Percentiles rank a stretch among this genome's conserved stretches.
phyloP scores from a whole-genome alignment of 345 rosid genomes.

The Gossypium arboreum region DNA sequence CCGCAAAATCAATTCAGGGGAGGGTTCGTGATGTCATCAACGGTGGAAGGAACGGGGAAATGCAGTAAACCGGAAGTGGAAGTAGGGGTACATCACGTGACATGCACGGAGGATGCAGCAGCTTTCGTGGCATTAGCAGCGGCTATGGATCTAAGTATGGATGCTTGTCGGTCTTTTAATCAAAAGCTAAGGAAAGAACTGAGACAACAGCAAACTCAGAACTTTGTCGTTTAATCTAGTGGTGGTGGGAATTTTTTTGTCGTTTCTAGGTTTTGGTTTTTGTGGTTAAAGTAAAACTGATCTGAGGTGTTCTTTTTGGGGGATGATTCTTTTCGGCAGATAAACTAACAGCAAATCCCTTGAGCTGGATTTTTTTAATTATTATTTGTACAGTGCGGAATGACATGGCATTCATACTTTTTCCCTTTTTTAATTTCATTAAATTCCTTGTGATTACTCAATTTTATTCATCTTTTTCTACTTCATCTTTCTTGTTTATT shows the following conservation, averaged over 20 bases:
- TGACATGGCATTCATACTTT: no score
- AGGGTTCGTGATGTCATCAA: conserved; percentile 90
- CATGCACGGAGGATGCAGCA: conserved; percentile 96
- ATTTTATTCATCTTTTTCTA: no score
- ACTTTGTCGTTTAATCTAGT: conserved; percentile 46
- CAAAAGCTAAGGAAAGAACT: conserved; percentile 81
- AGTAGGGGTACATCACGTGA: conserved; percentile 87
- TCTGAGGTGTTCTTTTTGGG: not conserved
- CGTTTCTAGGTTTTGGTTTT: conserved; percentile 31
- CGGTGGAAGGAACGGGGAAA: conserved; percentile 56
- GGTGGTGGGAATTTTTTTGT: conserved; percentile 25
- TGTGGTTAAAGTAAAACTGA: not conserved
- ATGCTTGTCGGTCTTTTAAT: conserved; percentile 77
- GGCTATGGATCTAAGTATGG: conserved; percentile 95
- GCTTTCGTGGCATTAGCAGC: conserved; percentile 89
- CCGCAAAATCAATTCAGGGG: conserved; percentile 22
- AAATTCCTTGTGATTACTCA: no score
- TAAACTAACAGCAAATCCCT: not conserved
- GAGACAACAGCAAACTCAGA: conserved; percentile 60
- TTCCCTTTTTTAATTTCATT: no score
- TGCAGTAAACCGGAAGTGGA: conserved; percentile 68
- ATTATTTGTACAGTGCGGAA: not conserved
- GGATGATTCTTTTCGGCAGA: not conserved
- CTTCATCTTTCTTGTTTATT: no score
- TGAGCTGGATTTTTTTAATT: not conserved